Base-by-base conservation (phyloP, 192 early-diverging fungal species). In the Spinellus fusiger region DNA sequence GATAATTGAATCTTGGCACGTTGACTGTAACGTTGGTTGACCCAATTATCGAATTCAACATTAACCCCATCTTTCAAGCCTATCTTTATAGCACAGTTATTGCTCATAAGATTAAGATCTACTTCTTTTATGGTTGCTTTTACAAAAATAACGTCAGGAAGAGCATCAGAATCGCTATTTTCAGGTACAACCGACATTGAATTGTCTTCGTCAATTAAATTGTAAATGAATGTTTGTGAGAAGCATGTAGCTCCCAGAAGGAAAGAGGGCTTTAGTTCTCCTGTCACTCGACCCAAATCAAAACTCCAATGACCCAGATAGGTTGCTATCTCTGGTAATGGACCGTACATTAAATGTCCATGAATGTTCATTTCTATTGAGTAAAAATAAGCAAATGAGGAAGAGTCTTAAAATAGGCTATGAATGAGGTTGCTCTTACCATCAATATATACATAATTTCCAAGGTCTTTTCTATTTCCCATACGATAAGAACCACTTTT, bases 261-360 rank as follows among this genome's bases (percentile, higher is more conserved):
- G 59, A 87, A 86, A 1, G 78, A 69, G 0, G 85, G 84, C 48
- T 77, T 82, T 23, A 92, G 70, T 38, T 88, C 80, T 27, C 89
- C 90, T 29, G 67, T 70, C 16, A 92, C 82, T 27, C 70, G 64
- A 16, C 84, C 85, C 32, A 83, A 61, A 50, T 79, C 75, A 29
- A 89, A 65, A 10, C 80, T 77, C 83, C 85, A 88, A 67, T 89
- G 85, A 28, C 79, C 78, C 6, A 86, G 82, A 66, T 89, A 92
- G 4, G 82, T 82, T 1, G 74, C 58, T 16, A 66, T 82, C 34
- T 80, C 79, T 15, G 90, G 90, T 4, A 76, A 61, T 1, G 84
- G 87, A 4, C 88, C 90, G 60, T 84, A 89, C 1, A 90, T 56
- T 27, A 85, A 77, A 66, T 89, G 85, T 5, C 79, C 85, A 47